Conservation (phyloP, 2,329 filamentous ascomycete species). For the Colletotrichum euphorbiae region DNA sequence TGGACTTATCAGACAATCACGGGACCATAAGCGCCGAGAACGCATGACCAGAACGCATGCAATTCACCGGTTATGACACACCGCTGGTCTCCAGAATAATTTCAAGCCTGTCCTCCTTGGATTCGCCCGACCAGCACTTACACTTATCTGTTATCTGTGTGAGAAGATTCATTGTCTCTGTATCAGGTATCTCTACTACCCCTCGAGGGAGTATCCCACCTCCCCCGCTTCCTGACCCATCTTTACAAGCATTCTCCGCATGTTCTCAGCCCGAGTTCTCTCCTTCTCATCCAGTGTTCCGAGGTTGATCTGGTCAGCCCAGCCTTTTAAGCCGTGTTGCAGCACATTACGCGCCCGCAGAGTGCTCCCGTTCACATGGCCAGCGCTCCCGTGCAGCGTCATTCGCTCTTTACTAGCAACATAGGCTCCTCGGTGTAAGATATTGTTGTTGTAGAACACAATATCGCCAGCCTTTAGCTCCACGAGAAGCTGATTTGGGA, state of each 20-base stretch:
- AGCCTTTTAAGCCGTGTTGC: constrained; percentile 78
- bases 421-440: constrained; percentile 80
- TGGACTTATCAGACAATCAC: constrained; percentile 3
- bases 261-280: constrained; percentile 67
- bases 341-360: constrained; percentile 77
- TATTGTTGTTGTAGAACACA: constrained; percentile 93
- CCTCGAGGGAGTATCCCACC: constrained; percentile 72
- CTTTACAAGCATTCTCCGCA: constrained; percentile 71
- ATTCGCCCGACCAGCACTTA: constrained; percentile 1
- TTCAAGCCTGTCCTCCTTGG: constrained; percentile 25
- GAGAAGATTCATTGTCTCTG: constrained; percentile 18
- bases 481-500: constrained; percentile 76
- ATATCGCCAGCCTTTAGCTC: constrained; percentile 78
- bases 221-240: constrained; percentile 71
- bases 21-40: constrained; percentile 23
- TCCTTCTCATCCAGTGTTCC: constrained; percentile 55
- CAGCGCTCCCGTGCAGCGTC: constrained; percentile 80
- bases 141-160: background rate
- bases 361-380: constrained; percentile 65
- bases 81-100: constrained; percentile 19
- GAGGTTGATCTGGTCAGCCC: constrained; percentile 72
- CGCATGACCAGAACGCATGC: constrained; percentile 30
- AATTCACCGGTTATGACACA: constrained; percentile 32
- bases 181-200: constrained; percentile 32
- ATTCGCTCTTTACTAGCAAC: constrained; percentile 68